phyloP scores from a whole-genome alignment of 2,329 filamentous ascomycete species.

The Aspergillus flavus region DNA sequence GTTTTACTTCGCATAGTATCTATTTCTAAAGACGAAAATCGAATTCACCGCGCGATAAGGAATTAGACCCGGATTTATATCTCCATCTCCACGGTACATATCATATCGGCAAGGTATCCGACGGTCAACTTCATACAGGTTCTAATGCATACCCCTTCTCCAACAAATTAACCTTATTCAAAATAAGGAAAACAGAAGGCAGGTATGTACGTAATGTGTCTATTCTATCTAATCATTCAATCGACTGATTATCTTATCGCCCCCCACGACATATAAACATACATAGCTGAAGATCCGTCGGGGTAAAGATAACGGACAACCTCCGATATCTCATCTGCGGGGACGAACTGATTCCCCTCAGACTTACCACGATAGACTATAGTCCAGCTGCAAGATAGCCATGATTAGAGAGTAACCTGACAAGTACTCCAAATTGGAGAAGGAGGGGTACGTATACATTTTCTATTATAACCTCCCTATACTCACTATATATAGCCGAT shows the following conservation, averaged over 20 bases:
- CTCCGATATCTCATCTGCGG: not conserved
- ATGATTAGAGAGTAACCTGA: no score
- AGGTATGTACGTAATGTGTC: not conserved
- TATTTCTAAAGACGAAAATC: no score
- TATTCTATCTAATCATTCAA: not conserved
- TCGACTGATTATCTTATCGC: not conserved
- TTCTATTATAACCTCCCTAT: not conserved
- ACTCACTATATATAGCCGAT: not conserved
- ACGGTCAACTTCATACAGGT: no score
- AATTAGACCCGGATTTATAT: no score
- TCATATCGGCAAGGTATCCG: no score
- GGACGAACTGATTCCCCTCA: not conserved
- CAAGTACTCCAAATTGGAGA: not conserved
- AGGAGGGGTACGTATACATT: not conserved
- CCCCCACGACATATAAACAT: not conserved
- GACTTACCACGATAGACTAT: not conserved
- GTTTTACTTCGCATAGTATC: no score
- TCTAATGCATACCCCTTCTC: not conserved
- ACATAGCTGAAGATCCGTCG: not conserved
- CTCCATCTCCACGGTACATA: no score
- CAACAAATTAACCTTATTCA: not conserved
- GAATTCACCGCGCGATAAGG: no score
- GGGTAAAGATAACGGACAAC: slow-evolving; percentile 1
- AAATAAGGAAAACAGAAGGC: not conserved
- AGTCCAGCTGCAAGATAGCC: not conserved